phyloP scores from a whole-genome alignment of 2,329 filamentous ascomycete species.

The Aspergillus persii region DNA sequence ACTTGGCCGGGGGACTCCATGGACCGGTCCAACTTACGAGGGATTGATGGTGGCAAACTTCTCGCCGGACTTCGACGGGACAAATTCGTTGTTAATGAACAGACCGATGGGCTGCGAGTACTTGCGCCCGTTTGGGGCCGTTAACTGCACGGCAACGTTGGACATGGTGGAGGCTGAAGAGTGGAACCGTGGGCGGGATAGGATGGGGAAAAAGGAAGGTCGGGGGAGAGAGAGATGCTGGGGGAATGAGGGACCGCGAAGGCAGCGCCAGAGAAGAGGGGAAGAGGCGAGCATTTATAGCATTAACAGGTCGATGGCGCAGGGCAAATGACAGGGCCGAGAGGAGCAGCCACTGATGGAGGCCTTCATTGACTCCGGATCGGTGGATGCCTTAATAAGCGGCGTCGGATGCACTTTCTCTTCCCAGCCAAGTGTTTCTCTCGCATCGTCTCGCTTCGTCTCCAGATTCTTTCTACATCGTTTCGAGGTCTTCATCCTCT shows the following conservation, averaged over 20 bases:
- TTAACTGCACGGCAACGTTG: slow-evolving; percentile 55
- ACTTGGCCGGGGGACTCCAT: too few relatives aligned
- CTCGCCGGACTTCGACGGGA: slow-evolving; percentile 62
- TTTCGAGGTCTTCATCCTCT: too few relatives aligned
- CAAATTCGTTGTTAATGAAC: slow-evolving; percentile 81
- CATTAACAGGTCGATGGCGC: background rate
- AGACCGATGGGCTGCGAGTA: slow-evolving; percentile 73
- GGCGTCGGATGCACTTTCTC: slow-evolving; percentile 34
- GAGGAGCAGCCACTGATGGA: background rate
- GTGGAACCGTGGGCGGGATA: slow-evolving; percentile 20
- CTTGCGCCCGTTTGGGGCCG: slow-evolving; percentile 70
- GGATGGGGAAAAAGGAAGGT: slow-evolving; percentile 8
- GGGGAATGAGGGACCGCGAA: slow-evolving; percentile 3
- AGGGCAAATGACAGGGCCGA: too few relatives aligned
- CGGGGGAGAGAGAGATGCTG: background rate
- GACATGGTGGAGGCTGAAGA: slow-evolving; percentile 33
- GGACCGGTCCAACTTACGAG: slow-evolving; percentile 37
- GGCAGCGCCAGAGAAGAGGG: slow-evolving; percentile 5
- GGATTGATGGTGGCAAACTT: slow-evolving; percentile 69
- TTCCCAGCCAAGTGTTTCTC: slow-evolving; percentile 18
- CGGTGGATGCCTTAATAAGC: slow-evolving; percentile 1
- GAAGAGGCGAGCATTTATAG: background rate
- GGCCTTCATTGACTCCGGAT: background rate
- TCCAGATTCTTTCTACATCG: too few relatives aligned
- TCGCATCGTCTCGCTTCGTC: too few relatives aligned